Evolutionary conservation across 2,329 filamentous ascomycete species (phyloP).

Genomic region (Chrysoporthe deuterocubensis): DNA sequence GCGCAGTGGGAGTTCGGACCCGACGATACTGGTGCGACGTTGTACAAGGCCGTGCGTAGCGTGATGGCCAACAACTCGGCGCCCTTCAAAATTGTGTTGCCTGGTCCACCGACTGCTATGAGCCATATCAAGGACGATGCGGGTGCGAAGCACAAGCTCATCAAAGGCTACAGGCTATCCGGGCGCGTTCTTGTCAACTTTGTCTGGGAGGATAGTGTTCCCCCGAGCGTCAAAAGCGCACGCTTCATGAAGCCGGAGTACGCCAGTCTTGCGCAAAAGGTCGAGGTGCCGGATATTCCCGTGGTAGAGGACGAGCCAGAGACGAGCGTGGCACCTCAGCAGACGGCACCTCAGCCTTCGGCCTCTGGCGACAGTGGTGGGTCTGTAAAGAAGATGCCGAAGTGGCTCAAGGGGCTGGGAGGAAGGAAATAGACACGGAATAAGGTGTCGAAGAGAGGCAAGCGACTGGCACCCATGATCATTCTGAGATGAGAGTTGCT

Average conservation of each 20-base stretch:
- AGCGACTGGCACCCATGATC: neutral
- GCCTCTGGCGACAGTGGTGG: conserved; percentile 39
- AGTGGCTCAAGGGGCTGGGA: conserved; percentile 71
- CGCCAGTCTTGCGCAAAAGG: conserved; percentile 65
- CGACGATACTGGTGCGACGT: conserved; percentile 67
- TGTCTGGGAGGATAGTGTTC: conserved; percentile 70
- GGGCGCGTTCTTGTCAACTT: conserved; percentile 77
- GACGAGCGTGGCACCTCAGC: conserved; percentile 30
- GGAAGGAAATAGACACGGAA: conserved; percentile 63
- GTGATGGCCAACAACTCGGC: conserved; percentile 66
- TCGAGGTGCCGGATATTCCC: conserved; percentile 66
- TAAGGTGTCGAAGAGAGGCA: neutral
- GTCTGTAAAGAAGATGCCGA: conserved; percentile 58
- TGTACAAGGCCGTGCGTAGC: conserved; percentile 75
- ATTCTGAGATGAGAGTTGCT: neutral
- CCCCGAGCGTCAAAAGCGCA: conserved; percentile 56
- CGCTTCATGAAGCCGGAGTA: conserved; percentile 63
- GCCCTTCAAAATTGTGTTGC: conserved; percentile 73
- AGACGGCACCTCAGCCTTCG: conserved; percentile 36
- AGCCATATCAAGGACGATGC: conserved; percentile 51
- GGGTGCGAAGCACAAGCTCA: conserved; percentile 59
- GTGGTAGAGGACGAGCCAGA: conserved; percentile 44
- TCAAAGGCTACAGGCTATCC: conserved; percentile 72
- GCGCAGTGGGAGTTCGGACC: conserved; percentile 74
- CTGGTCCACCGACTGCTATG: conserved; percentile 42